Base-by-base conservation (phyloP, 139 green algal species). In the Protoeuglena noctilucae region DNA sequence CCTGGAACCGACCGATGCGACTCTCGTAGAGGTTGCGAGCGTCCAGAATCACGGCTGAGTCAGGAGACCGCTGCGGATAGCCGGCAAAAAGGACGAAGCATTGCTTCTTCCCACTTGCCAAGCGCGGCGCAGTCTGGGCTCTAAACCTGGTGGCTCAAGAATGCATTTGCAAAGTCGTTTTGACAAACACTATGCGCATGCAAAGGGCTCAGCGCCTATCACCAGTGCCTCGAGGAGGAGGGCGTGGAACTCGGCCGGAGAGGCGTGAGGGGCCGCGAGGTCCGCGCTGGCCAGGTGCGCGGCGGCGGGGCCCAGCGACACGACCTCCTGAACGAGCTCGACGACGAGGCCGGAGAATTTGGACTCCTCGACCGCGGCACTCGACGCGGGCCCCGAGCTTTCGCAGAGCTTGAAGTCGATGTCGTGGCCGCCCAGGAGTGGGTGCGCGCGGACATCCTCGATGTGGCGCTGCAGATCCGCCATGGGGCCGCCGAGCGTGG, bases 11-110 rank as follows among this genome's bases (percentile, higher is more conserved):
- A 23, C 82, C 82, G 1, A 93, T 82, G 17, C 57, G 26, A 0
- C 69, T 81, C 63, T 93, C 82, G 48, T 93, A 93, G 2, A 75
- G 6, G 58, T 93, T 93, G 0, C 82, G 47, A 0, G 51, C 57
- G 41, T 93, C 82, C 31, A 93, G n/a, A 26, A 93, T 58, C 52
- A 93, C 80, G 3, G 61, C 61, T 12, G 6, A 6, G 29, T 19
- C 5, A 18, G 47, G 7, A 5, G 23, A 7, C 6, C 21, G 56
- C 7, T 29, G 19, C 59, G 6, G 12, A 40, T n/a, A n/a, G n/a
- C n/a, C n/a, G n/a, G n/a, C n/a, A n/a, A n/a, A n/a, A n/a, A n/a
- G n/a, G n/a, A n/a, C n/a, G n/a, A n/a, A n/a, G n/a, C n/a, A n/a
- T n/a, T 45, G 2, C 23, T 49, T 3, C 4, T 18, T 23, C 19